Evolutionary conservation across 305 asterid species (phyloP), one percentile per base, ranked within the genome.

Genomic region (Solanum hybrid): DNA sequence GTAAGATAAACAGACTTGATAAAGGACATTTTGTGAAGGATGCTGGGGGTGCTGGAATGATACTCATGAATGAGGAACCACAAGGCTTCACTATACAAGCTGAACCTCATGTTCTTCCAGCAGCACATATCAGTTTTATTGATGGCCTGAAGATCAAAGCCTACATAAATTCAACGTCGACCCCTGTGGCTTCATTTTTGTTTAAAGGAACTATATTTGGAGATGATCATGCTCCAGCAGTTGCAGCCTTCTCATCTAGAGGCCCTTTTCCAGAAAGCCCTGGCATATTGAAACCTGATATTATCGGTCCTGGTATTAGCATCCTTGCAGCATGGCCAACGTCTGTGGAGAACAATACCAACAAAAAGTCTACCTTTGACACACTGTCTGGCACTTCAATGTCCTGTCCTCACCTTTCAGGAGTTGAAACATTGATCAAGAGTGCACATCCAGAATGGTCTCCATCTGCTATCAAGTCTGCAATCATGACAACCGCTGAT

Each of bases 21-120:
- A 38, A 86, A 87, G 92, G 94, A 70, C 36, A 41, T 61, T 31
- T 39, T 11, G 93, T 93, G 81, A 85, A 79, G 88, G 82, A 76
- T 29, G 90, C 61, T 11, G 90, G 91, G 51, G 92, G 91, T 15
- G 90, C 90, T 57, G 93, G 92, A 29, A 91, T 93, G 91, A 93
- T 93, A 70, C 83, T 89, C 34, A 51, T 79, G 17, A 93, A 90
- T 39, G 36, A 72, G 15, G 79, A 17, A 24, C 9, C 14, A 4
- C 38, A 13, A 1, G 88, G 70, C 73, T 75, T 80, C 89, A 92
- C 87, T 13, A 78, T 76, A 29, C 20, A 20, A 3, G 87, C 89
- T 11, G 80, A 72, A 24, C 57, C n/a, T 87, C 90, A 84, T 51
- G 91, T 90, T 12, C 91, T 92, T 37, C 93, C 93, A 6, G 90